Evolutionary conservation across 441 rosid genomes (phyloP), one percentile per base, ranked within the genome.

Genomic region (Populus tomentosa): DNA sequence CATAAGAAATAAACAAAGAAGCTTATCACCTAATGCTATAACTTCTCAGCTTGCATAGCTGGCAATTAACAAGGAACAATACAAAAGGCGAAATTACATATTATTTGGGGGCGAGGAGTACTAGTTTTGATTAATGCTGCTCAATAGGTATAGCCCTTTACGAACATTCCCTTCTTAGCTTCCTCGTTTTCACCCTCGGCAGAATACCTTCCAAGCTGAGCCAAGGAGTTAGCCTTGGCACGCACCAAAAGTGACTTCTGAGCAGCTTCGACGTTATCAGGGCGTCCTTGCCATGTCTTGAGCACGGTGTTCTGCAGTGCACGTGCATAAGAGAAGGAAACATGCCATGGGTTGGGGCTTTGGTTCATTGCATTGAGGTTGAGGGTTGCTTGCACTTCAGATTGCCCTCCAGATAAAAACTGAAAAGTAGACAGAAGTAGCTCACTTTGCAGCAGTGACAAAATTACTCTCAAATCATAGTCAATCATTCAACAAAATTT

Each of bases 401-500:
- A 95, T 75, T 96, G 99, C 77, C 99, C 99, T 73, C 99, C 99
- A 1, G 99, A 96, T 80, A 96, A 84, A 85, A 96, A 96, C 99
- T 92, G 90, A 30, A 18, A 73, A 74, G 70, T 18, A 63, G 72
- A 69, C 32, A 64, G 32, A 74, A 70, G 74, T 50, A 42, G 21
- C n/a, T 69, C 32, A 18, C 26, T 32, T 32, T 32, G 33, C 33
- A 32, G 33, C 62, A 53, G n/a, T 8, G 26, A 1, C 32, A 16
- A 30, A 30, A 33, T 62, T 4, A 28, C 5, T 28, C 67, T 72
- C n/a, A 72, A 38, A 28, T 38, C 53, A 63, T 33, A 20, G 3
- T 0, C 30, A 16, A 26, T n/a, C 8, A 16, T 73, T 67, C n/a
- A 38, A 67, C 8, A 24, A 35, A 59, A 5, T 14, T 69, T 73